Base-by-base conservation (phyloP, 148 eudicot genomes). In the Oxyria digyna region DNA sequence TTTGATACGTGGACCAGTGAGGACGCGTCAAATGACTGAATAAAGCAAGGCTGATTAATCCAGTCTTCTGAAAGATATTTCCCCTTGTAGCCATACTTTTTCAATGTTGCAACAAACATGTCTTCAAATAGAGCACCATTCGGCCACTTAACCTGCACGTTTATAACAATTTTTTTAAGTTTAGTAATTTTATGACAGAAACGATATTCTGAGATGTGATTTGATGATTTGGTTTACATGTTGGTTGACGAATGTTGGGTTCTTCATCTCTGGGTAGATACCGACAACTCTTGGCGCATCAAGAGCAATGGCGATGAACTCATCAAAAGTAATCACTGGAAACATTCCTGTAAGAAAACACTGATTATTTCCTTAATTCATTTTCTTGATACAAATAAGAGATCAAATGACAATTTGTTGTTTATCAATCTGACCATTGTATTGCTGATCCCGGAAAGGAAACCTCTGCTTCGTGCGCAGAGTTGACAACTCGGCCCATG, bases 181-280 rank as follows among this genome's bases (percentile, higher is more conserved):
- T 46, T 4, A 1, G 18, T n/a, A n/a, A 23, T 46, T 46, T 43
- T 43, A 13, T 43, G 48, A 46, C 52, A 46, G 52, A n/a, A 46
- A 46, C 18, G 52, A 46, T n/a, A n/a, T n/a, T n/a, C n/a, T n/a
- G n/a, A 45, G 17, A 0, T 17, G n/a, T n/a, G n/a, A n/a, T 4
- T 17, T 15, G 17, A 23, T 46, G 52, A n/a, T n/a, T 18, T 46
- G 7, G 70, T 91, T 83, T 76, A 94, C 98, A 69, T 82, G 96
- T 72, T 94, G 77, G 78, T 90, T 94, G 74, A 90, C 82, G 63
- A 88, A 75, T 43, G 90, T 83, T n/a, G 98, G 98, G 79, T 85
- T 85, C 71, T 94, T 94, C 0, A 94, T 90, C 84, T 94, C 98
- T 24, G 98, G 98, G 74, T 94, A 94, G 69, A 94, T 94, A 69